Base-by-base conservation (phyloP, 176 grass and related monocot species). In the Carex cristatella region DNA sequence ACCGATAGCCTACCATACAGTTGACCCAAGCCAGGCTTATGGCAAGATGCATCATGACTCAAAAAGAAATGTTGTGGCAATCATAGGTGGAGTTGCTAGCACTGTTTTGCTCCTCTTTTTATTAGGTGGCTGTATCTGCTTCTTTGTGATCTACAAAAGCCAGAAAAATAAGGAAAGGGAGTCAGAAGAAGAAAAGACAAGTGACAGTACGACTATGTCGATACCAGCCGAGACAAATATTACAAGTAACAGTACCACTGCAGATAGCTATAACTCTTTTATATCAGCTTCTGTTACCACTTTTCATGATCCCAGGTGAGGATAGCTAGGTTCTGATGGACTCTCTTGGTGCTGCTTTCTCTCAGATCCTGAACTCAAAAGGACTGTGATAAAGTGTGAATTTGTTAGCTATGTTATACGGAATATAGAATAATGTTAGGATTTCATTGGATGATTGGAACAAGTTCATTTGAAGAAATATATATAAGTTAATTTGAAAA, bases 331-430 rank as follows among this genome's bases (percentile, higher is more conserved):
- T 32, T 89, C 82, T 0, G 87, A 90, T 6, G 82, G 90, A 42
- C 67, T 82, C 3, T 1, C 85, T 86, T 7, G 84, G 84, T 64
- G 81, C 55, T 19, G 80, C 89, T 27, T 92, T 92, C 79, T 92
- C 88, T 6, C 85, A 89, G 67, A 86, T 90, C 73, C 90, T 90
- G 84, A 88, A 90, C 64, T 82, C 82, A 38, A 86, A 90, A 80
- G 88, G 86, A 62, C 69, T 86, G 12, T 92, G 69, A 93, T 70
- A 73, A 23, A 49, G 7, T 49, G 0, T 48, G 8, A 23, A 49
- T 23, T 11, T 73, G 69, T 8, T 48, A 49, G 10, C 10, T 11
- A 19, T 19, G 18, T 27, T 49, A 10, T 42, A 42, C 0, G n/a
- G 33, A 37, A 68, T 16, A 67, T 7, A 68, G 32, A 10, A 68